Evolutionary conservation across 108 stramenopile genomes (phyloP).

Genomic region (Epithemia pelagica): DNA sequence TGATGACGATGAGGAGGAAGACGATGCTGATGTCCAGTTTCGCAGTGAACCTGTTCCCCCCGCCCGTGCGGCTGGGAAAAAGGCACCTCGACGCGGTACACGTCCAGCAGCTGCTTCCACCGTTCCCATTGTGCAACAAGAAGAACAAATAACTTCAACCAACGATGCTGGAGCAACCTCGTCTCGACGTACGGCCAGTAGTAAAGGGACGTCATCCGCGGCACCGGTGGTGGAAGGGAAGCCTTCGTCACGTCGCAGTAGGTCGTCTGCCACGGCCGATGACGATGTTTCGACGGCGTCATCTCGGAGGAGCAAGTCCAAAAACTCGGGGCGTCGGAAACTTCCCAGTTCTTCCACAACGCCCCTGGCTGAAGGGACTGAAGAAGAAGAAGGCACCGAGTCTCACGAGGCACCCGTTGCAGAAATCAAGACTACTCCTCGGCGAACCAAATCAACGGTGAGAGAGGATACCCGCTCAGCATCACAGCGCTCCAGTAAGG

Average conservation of each 20-base stretch:
- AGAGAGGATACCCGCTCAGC: no score
- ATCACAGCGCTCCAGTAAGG: background rate
- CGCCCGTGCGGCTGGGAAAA: background rate
- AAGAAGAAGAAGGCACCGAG: background rate
- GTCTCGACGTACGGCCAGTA: background rate
- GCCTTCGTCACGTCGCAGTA: background rate
- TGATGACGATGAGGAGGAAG: background rate
- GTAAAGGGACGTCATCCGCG: background rate
- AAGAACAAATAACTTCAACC: background rate
- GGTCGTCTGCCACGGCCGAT: background rate
- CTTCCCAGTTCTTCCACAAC: background rate
- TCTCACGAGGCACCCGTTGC: background rate
- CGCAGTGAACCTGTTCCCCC: background rate
- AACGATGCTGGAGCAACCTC: background rate
- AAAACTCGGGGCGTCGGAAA: no score
- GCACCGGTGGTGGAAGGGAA: background rate
- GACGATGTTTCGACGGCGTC: background rate
- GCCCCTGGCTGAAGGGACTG: background rate
- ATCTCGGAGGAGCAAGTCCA: background rate
- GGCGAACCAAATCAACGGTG: background rate
- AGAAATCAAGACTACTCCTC: background rate
- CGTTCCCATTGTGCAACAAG: background rate
- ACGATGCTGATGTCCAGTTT: background rate
- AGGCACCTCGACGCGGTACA: background rate
- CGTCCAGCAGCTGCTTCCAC: background rate